Evolutionary conservation across 768 basidiomycete species (phyloP).

Genomic region (Boletus pseudo-olivaceus): DNA sequence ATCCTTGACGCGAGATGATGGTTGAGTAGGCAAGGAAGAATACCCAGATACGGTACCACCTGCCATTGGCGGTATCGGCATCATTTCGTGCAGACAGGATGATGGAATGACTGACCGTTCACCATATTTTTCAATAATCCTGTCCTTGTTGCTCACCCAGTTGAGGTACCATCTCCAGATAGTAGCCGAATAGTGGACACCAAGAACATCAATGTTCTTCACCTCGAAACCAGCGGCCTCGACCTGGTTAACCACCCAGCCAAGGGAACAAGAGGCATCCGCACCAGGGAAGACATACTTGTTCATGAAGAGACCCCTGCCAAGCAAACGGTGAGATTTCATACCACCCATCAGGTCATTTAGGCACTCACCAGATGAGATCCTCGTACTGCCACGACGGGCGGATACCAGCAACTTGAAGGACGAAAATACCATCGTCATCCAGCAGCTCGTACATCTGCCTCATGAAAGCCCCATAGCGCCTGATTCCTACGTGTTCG

Average conservation of each 20-base stretch:
- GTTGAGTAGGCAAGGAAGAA: slow-evolving; percentile 94
- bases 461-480: slow-evolving; percentile 82
- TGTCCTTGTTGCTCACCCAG: slow-evolving; percentile 93
- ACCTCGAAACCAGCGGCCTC: slow-evolving; percentile 95
- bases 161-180: slow-evolving; percentile 93
- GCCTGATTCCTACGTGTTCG: slow-evolving; percentile 96
- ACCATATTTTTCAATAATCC: slow-evolving; percentile 85
- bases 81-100: neutral
- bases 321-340: neutral
- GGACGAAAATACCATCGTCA: slow-evolving; percentile 90
- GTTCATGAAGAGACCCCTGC: slow-evolving; percentile 94
- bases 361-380: slow-evolving; percentile 70
- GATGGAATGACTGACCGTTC: slow-evolving; percentile 46
- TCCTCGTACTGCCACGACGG: slow-evolving; percentile 99
- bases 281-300: slow-evolving; percentile 99
- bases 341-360: too few relatives aligned
- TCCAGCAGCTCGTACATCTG: slow-evolving; percentile 93
- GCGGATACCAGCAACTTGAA: slow-evolving; percentile 96
- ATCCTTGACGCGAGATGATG: slow-evolving; percentile 86
- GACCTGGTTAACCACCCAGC: slow-evolving; percentile 87
- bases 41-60: slow-evolving; percentile 92
- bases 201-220: slow-evolving; percentile 94
- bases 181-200: slow-evolving; percentile 95
- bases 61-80: slow-evolving; percentile 2
- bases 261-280: slow-evolving; percentile 92